These are phyloP conservation scores for Alternaria brassicicola DNA, from an alignment of 2,329 filamentous ascomycete genomes.

Conservation along the genomic window DNA sequence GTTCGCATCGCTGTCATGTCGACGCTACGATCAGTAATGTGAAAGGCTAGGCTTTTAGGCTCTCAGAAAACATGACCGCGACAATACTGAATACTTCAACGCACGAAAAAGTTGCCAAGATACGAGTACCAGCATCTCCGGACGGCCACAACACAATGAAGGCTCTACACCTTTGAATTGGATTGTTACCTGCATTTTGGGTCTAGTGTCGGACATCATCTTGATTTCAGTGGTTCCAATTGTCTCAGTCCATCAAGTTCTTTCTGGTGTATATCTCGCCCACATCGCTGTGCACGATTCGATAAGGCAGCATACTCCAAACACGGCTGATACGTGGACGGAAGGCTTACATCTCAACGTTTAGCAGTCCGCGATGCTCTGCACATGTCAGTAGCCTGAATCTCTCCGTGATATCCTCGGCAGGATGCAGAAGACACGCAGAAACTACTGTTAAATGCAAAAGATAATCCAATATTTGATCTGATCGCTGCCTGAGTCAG, in stretches of 20 bases:
- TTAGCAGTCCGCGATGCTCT: background rate
- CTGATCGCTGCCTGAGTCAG: background rate
- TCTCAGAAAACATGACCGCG: background rate
- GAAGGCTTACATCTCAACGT: background rate
- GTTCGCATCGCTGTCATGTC: background rate
- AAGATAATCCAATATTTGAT: background rate
- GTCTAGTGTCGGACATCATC: background rate
- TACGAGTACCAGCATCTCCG: background rate
- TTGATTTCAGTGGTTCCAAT: background rate
- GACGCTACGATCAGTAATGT: background rate
- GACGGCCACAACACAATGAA: background rate
- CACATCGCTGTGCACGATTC: background rate
- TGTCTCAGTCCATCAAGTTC: background rate
- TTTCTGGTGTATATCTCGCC: background rate
- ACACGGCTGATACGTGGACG: background rate
- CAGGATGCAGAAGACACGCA: background rate
- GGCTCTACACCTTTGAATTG: background rate
- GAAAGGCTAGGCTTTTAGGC: background rate
- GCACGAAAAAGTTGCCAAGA: background rate
- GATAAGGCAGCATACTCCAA: background rate
- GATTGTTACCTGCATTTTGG: background rate
- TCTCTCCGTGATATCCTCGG: background rate
- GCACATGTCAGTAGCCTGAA: background rate
- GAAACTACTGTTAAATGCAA: background rate
- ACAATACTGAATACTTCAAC: background rate